These are phyloP conservation scores for Mrakia gelida DNA, from an alignment of 768 basidiomycete genomes.

Conservation along the genomic window DNA sequence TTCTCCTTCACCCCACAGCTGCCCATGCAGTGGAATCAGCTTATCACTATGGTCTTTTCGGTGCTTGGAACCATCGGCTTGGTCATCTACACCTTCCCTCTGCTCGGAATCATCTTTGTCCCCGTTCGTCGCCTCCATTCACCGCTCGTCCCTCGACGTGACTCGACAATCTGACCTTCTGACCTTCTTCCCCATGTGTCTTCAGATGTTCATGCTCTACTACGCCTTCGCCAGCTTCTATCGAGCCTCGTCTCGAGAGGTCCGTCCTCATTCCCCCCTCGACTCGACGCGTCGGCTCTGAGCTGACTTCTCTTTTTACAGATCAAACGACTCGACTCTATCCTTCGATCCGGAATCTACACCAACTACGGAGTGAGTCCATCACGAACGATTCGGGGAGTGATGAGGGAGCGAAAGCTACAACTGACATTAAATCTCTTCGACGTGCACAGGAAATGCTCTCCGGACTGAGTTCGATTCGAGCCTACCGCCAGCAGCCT, in stretches of 20 bases:
- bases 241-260: slow-evolving; percentile 36
- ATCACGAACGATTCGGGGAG: too few relatives aligned
- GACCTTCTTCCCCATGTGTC: not conserved
- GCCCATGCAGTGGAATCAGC: slow-evolving; percentile 33
- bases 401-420: too few relatives aligned
- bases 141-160: not conserved
- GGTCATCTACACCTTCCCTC: slow-evolving; percentile 40
- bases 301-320: not conserved
- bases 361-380: slow-evolving; percentile 27
- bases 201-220: slow-evolving; percentile 34
- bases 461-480: slow-evolving; percentile 6
- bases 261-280: not conserved
- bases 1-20: not conserved
- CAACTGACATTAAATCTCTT: too few relatives aligned
- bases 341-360: slow-evolving; percentile 37
- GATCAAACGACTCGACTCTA: slow-evolving; percentile 38
- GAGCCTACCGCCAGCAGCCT: slow-evolving; percentile 16
- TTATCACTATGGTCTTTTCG: slow-evolving; percentile 34
- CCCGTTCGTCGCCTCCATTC: not conserved
- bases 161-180: not conserved
- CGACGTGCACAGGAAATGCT: slow-evolving; percentile 4
- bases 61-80: slow-evolving; percentile 40
- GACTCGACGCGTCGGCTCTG: not conserved
- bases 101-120: slow-evolving; percentile 37
- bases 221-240: slow-evolving; percentile 37